Base-by-base conservation (phyloP, 768 basidiomycete species). In the Podaxis sp. region DNA sequence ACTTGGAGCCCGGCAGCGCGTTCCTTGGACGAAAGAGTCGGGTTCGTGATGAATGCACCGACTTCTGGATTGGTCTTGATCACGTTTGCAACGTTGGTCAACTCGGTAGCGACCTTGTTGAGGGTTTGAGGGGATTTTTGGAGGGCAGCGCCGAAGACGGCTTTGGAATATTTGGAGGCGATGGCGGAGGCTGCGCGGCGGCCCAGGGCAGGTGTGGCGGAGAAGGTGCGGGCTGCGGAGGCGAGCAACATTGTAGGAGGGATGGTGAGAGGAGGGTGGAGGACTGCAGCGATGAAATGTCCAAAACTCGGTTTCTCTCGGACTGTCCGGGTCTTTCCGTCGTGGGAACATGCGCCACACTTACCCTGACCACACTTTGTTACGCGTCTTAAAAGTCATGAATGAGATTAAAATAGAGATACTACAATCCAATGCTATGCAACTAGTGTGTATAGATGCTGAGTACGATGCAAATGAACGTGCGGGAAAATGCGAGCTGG, bases 81-180 rank as follows among this genome's bases (percentile, higher is more conserved):
- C 73, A 88, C 80, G 72, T 81, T 81, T 66, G 87, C 80, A 74
- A 98, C 85, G 67, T 77, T 76, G 68, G 76, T 78, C 66, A 98
- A 86, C 73, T 98, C 97, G 53, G 86, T 72, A 75, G 95, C 91
- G 69, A 98, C 92, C 73, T 90, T 88, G 76, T 75, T 87, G 76
- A 98, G 89, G 52, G 85, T 83, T 72, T 87, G 85, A 25, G 93
- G 88, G 2, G 94, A 95, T 78, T 90, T 91, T 66, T 85, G 79
- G 70, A 94, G 86, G 7, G 93, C 90, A 38, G 93, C 93, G 43
- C 85, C 83, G 71, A 90, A 94, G 64, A 87, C 80, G 36, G 93
- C 93, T 63, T 88, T 88, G 65, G 93, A 91, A 72, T 94, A 94
- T 77, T 93, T 94, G 70, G 83, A 76, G 11, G 93, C 89, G 67